These are phyloP conservation scores for Acarospora socialis DNA, from an alignment of 2,329 filamentous ascomycete species.

Conservation along the genomic window DNA sequence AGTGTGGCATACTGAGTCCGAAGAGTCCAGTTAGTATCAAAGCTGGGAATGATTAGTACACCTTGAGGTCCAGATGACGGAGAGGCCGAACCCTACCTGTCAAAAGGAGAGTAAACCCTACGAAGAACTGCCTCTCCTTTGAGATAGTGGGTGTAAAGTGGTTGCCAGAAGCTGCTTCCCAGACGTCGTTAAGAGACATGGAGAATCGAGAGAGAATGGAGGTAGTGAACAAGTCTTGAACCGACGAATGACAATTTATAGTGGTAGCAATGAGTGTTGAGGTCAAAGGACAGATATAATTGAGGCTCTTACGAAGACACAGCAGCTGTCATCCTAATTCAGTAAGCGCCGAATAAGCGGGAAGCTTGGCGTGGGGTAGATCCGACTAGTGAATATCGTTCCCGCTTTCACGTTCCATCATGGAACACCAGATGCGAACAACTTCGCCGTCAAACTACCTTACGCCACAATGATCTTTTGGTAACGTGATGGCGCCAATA, in stretches of 20 bases:
- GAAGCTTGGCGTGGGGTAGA: too few species aligned
- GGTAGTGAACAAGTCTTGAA: too few species aligned
- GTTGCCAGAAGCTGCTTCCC: slow-evolving; percentile 80
- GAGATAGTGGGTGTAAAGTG: slow-evolving; percentile 67
- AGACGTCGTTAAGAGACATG: slow-evolving; percentile 70
- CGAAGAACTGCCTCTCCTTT: slow-evolving; percentile 71
- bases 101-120: slow-evolving; percentile 63
- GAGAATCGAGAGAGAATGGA: slow-evolving; percentile 12
- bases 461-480: background rate
- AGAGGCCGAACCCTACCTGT: slow-evolving; percentile 34
- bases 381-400: too few species aligned
- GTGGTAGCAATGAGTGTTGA: background rate
- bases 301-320: too few species aligned
- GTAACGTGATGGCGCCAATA: background rate
- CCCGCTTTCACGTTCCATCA: too few species aligned
- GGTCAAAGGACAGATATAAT: too few species aligned
- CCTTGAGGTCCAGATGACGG: slow-evolving; percentile 4
- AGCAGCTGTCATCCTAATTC: too few species aligned
- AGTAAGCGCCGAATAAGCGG: too few species aligned
- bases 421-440: too few species aligned
- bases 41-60: slow-evolving; percentile 26
- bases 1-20: slow-evolving; percentile 64
- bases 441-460: too few species aligned
- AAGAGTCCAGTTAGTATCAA: slow-evolving; percentile 65
- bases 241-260: background rate